Evolutionary conservation across 208 protist species (phyloP).

Genomic region (Trypanosoma theileri): DNA sequence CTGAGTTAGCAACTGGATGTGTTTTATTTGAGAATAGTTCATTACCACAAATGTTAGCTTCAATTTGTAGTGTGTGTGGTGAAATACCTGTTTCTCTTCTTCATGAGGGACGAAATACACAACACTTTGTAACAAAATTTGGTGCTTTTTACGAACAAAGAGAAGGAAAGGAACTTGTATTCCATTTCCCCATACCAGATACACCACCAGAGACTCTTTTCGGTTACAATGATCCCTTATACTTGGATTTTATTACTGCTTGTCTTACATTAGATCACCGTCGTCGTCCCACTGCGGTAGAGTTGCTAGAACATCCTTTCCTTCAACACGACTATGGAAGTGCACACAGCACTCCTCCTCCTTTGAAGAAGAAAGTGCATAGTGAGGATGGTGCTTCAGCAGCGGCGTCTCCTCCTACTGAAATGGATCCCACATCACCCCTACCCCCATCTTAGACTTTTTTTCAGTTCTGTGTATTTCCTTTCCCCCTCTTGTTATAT

Average conservation of each 20-base stretch:
- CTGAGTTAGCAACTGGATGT: constrained; percentile 67
- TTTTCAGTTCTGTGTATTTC: background rate
- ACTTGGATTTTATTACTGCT: constrained; percentile 47
- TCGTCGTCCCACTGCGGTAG: constrained; percentile 32
- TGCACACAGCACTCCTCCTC: constrained; percentile 23
- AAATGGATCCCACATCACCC: background rate
- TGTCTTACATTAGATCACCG: constrained; percentile 40
- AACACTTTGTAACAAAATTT: constrained; percentile 40
- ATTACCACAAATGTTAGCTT: constrained; percentile 60
- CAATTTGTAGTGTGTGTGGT: constrained; percentile 51
- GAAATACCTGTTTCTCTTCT: constrained; percentile 46
- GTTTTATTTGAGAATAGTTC: constrained; percentile 89
- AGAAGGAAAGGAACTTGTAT: constrained; percentile 22
- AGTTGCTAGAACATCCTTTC: constrained; percentile 51
- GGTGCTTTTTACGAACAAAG: constrained; percentile 33
- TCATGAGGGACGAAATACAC: constrained; percentile 38
- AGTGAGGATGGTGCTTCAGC: background rate
- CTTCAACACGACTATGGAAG: constrained; percentile 37
- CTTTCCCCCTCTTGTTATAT: background rate
- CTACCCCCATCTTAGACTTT: constrained; percentile 2
- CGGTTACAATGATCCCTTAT: constrained; percentile 53
- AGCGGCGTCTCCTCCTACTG: background rate
- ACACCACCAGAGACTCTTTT: constrained; percentile 33
- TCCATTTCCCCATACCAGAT: constrained; percentile 35
- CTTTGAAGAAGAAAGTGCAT: constrained; percentile 19